Base-by-base conservation (phyloP, 352 stramenopile species). In the Pythium utonaiense region DNA sequence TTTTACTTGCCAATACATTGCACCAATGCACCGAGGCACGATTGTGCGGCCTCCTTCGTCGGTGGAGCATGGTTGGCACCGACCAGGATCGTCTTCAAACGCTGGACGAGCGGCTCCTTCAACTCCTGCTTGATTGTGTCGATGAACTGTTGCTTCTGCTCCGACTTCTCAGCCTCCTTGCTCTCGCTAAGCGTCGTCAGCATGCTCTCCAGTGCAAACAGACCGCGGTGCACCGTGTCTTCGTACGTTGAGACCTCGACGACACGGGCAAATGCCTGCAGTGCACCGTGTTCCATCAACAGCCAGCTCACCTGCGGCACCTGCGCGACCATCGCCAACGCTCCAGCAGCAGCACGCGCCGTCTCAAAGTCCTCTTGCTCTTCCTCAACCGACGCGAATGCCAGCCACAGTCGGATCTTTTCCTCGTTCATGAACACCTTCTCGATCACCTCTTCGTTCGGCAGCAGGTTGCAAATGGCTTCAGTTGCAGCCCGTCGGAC, bases 401-500 rank as follows among this genome's bases (percentile, higher is more conserved):
- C 94, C 19, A 98, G 59, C 92, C 92, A 98, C 12, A 99, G 69
- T 22, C 86, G 83, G 13, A 98, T 59, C 69, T 98, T 98, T 22
- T 98, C 93, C 22, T 88, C 71, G 45, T 98, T 94, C 65, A 83
- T 65, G 33, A 99, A 95, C n/a, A 97, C 70, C 59, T 94, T 89
- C 16, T 96, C 81, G 25, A 99, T 89, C 45, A 99, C 91, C 24
- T 93, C 77, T 28, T 95, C 78, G 69, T 98, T 90, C 12, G 90
- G 91, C 25, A 99, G 70, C 57, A 99, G 72, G 67, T 99, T 99
- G 68, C 88, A 97, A 33, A 99, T 77, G 4, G 93, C 83, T 73
- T 99, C 97, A 4, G 96, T 99, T 9, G 96, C 94, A 10, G 97
- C 97, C 53, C 94, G 86, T 57, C 97, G 89, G 55, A 99, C 95